Conservation (phyloP, 495 filamentous ascomycete genomes). For the Aspergillus taichungensis region DNA sequence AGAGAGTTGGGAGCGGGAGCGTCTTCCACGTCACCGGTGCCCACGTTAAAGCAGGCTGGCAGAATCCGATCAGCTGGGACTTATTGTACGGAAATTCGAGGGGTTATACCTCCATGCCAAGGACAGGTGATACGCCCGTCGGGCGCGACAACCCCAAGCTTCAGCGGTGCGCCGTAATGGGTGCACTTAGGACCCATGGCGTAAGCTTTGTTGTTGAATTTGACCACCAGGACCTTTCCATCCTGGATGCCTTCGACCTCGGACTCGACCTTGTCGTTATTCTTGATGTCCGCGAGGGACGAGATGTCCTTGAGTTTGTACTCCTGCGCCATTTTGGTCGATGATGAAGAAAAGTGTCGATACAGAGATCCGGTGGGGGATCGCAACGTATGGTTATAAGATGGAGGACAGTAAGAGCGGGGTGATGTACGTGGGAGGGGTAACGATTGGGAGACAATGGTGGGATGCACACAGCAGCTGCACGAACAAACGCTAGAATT, state of each 20-base stretch:
- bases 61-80: neutral
- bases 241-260: conserved; percentile 83
- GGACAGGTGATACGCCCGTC: conserved; percentile 84
- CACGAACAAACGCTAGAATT: conserved; percentile 14
- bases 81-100: neutral
- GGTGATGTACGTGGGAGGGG: neutral
- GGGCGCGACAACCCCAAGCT: conserved; percentile 69
- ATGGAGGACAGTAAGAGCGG: neutral
- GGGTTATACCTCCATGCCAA: conserved; percentile 77
- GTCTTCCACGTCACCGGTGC: conserved; percentile 90
- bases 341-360: conserved; percentile 5
- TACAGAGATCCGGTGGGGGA: neutral
- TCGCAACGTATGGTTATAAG: neutral
- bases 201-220: conserved; percentile 61
- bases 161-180: conserved; percentile 86
- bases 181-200: conserved; percentile 84
- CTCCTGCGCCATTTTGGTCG: conserved; percentile 50
- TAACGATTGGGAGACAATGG: neutral
- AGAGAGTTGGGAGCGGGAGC: conserved; percentile 81
- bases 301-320: conserved; percentile 79
- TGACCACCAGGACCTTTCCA: conserved; percentile 78
- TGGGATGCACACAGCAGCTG: conserved; percentile 17
- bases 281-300: conserved; percentile 56
- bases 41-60: conserved; percentile 83
- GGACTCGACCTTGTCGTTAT: conserved; percentile 75